Evolutionary conservation across 768 basidiomycete genomes (phyloP), one percentile per base, ranked within the genome.

Genomic region (Serendipita sp.): DNA sequence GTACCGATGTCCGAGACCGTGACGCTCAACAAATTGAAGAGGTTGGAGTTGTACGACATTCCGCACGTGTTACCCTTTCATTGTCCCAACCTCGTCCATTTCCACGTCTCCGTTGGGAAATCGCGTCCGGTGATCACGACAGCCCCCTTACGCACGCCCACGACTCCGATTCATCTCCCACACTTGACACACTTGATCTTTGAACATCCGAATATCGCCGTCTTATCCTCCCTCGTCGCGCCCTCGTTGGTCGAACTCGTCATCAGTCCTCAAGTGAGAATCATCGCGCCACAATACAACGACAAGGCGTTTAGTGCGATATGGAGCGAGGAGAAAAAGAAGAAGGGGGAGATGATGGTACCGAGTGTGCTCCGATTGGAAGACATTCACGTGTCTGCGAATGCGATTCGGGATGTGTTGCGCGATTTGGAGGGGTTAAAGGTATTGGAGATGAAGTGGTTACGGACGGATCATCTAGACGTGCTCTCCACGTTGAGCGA

Each of bases 201-300:
- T 37, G 24, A 60, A n/a, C 56, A 60, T 28, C 56, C 56, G 56
- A 60, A 60, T n/a, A 24, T 60, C 10, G 56, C 56, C 24, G 56
- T 35, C 1, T 7, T 60, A 4, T 60, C 56, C 16, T 24, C 56
- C 56, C 24, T 60, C 35, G 35, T 60, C 11, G 56, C 56, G 13
- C 56, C 56, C 16, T n/a, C 24, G 16, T 35, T 60, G 16, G 56
- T 5, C 24, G 24, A 60, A n/a, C 35, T 60, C 28, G 56, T 60
- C 28, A 60, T 60, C n/a, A 60, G 56, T n/a, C 56, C 56, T 3
- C 56, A 60, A 60, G 56, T 60, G 56, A 11, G 56, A 11, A 35
- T 60, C 24, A 60, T 60, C 35, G 56, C 56, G n/a, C 56, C 56
- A 8, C 56, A 60, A 35, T 30, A 32, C 56, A 60, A 60, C 56